Base-by-base conservation (phyloP, 768 basidiomycete species). In the Megacollybia marginata region DNA sequence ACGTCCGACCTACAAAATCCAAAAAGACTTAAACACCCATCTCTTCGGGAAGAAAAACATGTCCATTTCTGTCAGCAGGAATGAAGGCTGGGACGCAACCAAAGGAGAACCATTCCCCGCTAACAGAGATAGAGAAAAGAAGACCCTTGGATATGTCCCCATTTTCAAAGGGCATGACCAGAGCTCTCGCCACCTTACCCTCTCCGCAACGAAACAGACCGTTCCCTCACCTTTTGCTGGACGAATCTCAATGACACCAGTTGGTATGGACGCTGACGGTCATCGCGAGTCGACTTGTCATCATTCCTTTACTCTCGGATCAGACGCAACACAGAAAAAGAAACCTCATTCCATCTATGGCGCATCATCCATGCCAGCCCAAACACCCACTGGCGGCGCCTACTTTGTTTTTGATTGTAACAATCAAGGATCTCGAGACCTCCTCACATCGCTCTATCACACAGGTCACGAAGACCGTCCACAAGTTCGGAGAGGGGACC, bases 11-110 rank as follows among this genome's bases (percentile, higher is more conserved):
- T 59, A 57, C 56, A 59, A 59, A 48, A 52, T 54, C 36, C 44
- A 49, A 42, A 57, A 57, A 42, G 55, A 53, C 40, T 48, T 54
- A 35, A 43, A 44, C 36, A 52, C 47, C 13, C 56, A 59, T 35
- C 56, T 61, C 23, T 23, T 61, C 33, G 56, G 60, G 33, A 58
- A 55, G 56, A 59, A 58, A 49, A 52, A 57, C 45, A 51, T 58
- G 48, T 42, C 34, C 1, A 52, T 62, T 38, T 44, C 52, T 13
- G 52, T 59, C 8, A 19, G 34, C 36, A 52, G 60, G 48, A 54
- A 49, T 46, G 49, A 54, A 16, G 55, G 47, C 2, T 58, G 58
- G 57, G 57, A 59, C 35, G 34, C 51, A 8, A 15, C 31, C 12
- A 49, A 13, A 33, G 44, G 35, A 6, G 42, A 47, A 7, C 47